Evolutionary conservation across 306 rosid genomes (phyloP).

Genomic region (Vachellia pachyceras): DNA sequence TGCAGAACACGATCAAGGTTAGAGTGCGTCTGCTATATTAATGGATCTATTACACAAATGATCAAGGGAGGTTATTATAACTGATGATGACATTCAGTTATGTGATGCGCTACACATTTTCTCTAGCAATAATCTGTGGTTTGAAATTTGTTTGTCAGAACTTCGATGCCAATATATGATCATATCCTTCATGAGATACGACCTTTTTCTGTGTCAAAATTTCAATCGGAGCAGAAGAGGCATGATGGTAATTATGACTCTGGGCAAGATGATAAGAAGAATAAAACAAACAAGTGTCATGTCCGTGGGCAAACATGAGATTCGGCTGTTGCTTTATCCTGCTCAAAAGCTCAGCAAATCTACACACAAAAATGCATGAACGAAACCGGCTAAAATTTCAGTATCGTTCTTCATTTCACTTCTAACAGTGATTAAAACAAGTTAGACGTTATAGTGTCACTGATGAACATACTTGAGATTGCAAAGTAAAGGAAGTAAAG

Average conservation of each 20-base stretch:
- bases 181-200: not conserved
- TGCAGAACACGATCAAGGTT: not conserved
- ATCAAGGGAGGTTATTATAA: not conserved
- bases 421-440: not conserved
- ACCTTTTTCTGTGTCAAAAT: not conserved
- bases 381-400: not conserved
- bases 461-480: not conserved
- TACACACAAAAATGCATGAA: not conserved
- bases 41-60: not conserved
- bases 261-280: not conserved
- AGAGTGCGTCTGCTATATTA: not conserved
- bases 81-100: not conserved
- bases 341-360: not conserved
- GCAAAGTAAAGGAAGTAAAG: not conserved
- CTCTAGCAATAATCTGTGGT: not conserved
- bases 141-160: not conserved
- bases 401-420: not conserved
- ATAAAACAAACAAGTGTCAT: conserved; percentile 17
- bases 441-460: not conserved
- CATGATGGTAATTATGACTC: not conserved
- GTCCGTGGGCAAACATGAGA: not conserved
- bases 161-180: not conserved
- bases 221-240: not conserved
- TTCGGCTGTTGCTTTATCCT: not conserved
- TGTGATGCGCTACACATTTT: not conserved